Percentiles rank a stretch among this genome's conserved stretches.
Evolutionary conservation across 1,139 yeast genomes (phyloP).

Genomic region (Candida glucosophila): DNA sequence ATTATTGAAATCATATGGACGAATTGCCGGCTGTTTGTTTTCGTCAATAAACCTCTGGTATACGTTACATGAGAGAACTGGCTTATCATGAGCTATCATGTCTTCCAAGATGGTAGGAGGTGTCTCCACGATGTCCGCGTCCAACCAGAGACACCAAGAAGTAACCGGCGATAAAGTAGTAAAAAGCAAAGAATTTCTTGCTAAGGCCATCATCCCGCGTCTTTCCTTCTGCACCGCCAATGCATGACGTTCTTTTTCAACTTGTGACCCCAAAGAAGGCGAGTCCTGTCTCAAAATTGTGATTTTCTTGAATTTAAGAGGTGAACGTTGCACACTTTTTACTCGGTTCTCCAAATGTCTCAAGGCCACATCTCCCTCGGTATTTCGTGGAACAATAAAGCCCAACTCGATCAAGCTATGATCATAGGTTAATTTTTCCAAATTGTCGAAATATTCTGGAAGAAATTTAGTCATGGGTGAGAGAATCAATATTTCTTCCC

Average conservation of each 20-base stretch:
- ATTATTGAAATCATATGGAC: conserved; percentile 93
- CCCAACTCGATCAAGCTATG: conserved; percentile 81
- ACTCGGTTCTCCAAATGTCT: conserved; percentile 64
- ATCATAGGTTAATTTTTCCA: conserved; percentile 69
- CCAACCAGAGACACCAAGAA: conserved; percentile 94
- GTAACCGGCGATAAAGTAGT: conserved; percentile 87
- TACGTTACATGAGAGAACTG: conserved; percentile 86
- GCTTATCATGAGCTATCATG: conserved; percentile 76
- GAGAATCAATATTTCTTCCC: conserved; percentile 73
- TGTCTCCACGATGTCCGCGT: conserved; percentile 86
- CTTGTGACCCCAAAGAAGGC: conserved; percentile 56
- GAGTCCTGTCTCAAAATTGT: conserved; percentile 89
- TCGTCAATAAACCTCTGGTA: conserved; percentile 70
- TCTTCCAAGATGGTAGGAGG: conserved; percentile 80
- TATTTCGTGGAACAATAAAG: conserved; percentile 76
- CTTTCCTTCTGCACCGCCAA: conserved; percentile 80
- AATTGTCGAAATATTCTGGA: conserved; percentile 80
- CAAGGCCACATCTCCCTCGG: conserved; percentile 74
- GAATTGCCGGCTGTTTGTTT: conserved; percentile 48
- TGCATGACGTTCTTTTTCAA: conserved; percentile 69
- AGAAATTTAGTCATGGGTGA: conserved; percentile 86
- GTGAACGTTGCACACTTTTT: conserved; percentile 47
- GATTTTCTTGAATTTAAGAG: conserved; percentile 63
- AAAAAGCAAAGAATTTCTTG: conserved; percentile 83
- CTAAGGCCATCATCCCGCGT: conserved; percentile 84